Base-by-base conservation (phyloP, 2,329 filamentous ascomycete genomes). In the Cryphonectria parasitica region DNA sequence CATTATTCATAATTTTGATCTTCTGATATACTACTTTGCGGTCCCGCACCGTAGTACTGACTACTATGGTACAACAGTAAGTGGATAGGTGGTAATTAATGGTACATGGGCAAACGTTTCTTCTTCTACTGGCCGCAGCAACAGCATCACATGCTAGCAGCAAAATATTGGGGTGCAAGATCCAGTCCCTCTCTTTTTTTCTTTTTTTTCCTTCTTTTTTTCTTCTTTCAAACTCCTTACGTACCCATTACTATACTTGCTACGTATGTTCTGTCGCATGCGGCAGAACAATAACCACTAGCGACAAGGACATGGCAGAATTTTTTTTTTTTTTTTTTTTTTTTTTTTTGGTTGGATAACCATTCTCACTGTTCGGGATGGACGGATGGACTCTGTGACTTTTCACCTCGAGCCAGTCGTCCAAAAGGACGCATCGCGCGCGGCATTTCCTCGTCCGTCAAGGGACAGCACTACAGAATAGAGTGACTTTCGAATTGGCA, bases 241-340 rank as follows among this genome's bases (percentile, higher is more conserved):
- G 58, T 61, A 61, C 58, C 19, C 31, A 61, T 61, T 61, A 61
- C 58, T 34, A 6, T 61, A 34, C 17, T 17, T 60, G 56, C 56
- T 60, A 15, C 13, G 56, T 60, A 15, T 19, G 56, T 60, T 22
- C 17, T 25, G 58, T 61, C 19, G 34, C 34, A 34, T 39, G 58
- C 58, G 58, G 58, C 25, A 10, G 34, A 58, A 58, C 15, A 58
- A 58, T 61, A n/a, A 10, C 34, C 58, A 22, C 31, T 39, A 36
- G 17, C 7, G 31, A 22, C 19, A 19, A 34, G 54, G 54, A 58
- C 58, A 8, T 61, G 31, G 31, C 31, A 61, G 58, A n/a, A 13
- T 61, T 39, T 61, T 39, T 19, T 13, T n/a, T 10, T 2, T 25
- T 4, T 4, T 31, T 19, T 31, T 31, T 31, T 31, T 17, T 17